Conservation (phyloP, 1,139 yeast species). For the Blastobotrys ciferrii region DNA sequence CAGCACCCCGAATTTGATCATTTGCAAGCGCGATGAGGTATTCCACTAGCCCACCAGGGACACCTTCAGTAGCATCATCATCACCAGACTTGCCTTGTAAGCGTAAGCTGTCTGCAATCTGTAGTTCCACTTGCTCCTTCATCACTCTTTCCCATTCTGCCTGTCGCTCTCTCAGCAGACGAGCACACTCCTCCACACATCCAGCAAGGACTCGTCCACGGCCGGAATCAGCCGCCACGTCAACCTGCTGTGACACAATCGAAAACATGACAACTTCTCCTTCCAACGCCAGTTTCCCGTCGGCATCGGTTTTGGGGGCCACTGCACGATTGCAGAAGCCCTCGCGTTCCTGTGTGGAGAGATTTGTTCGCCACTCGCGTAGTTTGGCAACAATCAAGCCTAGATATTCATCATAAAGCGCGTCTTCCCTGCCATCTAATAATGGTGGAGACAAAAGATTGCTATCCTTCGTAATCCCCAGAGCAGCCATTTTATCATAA, state of each 20-base stretch:
- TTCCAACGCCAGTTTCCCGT: conserved; percentile 60
- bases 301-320: conserved; percentile 73
- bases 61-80: conserved; percentile 50
- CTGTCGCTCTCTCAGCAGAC: conserved; percentile 59
- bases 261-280: conserved; percentile 71
- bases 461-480: conserved; percentile 40
- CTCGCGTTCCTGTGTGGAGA: conserved; percentile 61
- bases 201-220: conserved; percentile 80
- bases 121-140: conserved; percentile 56
- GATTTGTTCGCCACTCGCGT: conserved; percentile 75
- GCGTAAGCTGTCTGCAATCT: conserved; percentile 30
- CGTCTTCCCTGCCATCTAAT: conserved; percentile 64
- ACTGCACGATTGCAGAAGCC: conserved; percentile 59
- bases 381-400: conserved; percentile 65
- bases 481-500: conserved; percentile 49
- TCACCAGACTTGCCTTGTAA: conserved; percentile 35
- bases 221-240: conserved; percentile 84
- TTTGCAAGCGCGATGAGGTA: conserved; percentile 82
- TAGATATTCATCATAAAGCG: conserved; percentile 66
- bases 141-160: conserved; percentile 57
- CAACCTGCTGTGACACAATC: conserved; percentile 88
- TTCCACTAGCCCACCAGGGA: conserved; percentile 77
- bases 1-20: conserved; percentile 83
- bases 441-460: conserved; percentile 42
- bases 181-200: conserved; percentile 74